A percentile compares a stretch with the other conserved stretches of the same genome.
Evolutionary conservation across 73 alveolate genomes (phyloP).

Genomic region (Durusdinium trenchii): DNA sequence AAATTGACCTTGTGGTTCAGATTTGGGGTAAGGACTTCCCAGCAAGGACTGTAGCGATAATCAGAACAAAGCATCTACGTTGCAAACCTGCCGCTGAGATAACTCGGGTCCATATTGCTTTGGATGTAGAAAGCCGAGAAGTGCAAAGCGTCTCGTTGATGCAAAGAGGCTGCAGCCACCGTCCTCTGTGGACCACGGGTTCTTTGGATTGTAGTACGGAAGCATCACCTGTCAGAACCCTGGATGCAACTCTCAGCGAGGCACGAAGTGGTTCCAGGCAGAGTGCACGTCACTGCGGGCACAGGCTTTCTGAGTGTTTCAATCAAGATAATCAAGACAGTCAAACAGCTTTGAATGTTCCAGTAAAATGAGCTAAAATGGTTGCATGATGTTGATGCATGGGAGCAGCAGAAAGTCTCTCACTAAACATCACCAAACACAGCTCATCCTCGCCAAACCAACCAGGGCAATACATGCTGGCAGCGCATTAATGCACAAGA

Average conservation of each 20-base stretch:
- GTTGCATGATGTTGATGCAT: neutral
- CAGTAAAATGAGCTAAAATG: neutral
- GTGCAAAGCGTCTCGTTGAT: too few species aligned
- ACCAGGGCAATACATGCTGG: neutral
- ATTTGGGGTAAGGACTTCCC: too few species aligned
- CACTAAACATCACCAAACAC: neutral
- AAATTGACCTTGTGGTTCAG: too few species aligned
- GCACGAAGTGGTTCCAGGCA: too few species aligned
- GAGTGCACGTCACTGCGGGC: too few species aligned
- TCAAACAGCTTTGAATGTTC: neutral
- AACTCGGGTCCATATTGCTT: too few species aligned
- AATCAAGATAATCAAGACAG: neutral
- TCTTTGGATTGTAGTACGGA: conserved; percentile 85
- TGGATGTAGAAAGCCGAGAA: too few species aligned
- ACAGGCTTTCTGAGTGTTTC: neutral
- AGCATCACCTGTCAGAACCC: conserved; percentile 62
- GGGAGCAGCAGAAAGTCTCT: too few species aligned
- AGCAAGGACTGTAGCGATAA: too few species aligned
- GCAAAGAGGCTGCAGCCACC: conserved; percentile 78
- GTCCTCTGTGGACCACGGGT: conserved; percentile 74
- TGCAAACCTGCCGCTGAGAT: too few species aligned
- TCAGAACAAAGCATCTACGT: too few species aligned
- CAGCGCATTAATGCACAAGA: conserved; percentile 60
- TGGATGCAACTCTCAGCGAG: neutral
- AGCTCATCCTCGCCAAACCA: neutral